Conservation (phyloP, 2,329 filamentous ascomycete genomes). For the Malbranchea cinnamomea region DNA sequence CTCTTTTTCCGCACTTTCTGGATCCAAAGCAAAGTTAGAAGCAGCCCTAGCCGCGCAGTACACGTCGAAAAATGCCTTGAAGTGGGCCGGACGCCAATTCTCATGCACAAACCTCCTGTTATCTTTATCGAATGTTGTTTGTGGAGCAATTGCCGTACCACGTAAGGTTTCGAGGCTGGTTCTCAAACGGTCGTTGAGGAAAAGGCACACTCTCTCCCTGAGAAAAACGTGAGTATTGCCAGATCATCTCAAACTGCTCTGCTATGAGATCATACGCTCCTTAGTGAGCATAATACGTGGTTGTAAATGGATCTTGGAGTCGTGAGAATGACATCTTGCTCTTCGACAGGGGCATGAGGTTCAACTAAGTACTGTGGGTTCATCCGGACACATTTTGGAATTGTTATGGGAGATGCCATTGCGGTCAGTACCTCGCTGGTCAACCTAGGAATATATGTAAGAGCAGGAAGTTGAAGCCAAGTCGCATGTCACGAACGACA, state of each 20-base stretch:
- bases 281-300: slow-evolving; percentile 6
- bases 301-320: slow-evolving; percentile 1
- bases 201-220: slow-evolving; percentile 1
- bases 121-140: slow-evolving; percentile 1
- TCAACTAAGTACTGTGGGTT: slow-evolving; percentile 3
- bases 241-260: slow-evolving; percentile 5
- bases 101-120: slow-evolving; percentile 1
- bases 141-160: not conserved
- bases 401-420: not conserved
- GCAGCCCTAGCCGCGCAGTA: slow-evolving; percentile 4
- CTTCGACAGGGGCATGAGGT: too few relatives aligned
- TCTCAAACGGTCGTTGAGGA: too few relatives aligned
- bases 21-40: too few relatives aligned
- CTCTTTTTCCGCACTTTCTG: too few relatives aligned
- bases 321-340: not conserved
- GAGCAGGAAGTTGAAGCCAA: too few relatives aligned
- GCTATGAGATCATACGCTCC: not conserved
- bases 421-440: too few relatives aligned
- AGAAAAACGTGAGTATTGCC: slow-evolving; percentile 7
- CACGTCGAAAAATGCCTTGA: slow-evolving; percentile 4
- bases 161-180: too few relatives aligned
- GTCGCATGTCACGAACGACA: too few relatives aligned
- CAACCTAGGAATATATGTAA: too few relatives aligned
- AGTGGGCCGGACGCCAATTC: slow-evolving; percentile 5
- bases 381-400: slow-evolving; percentile 3